Base-by-base conservation (phyloP, 345 rosid species). In the Gossypium ekmanianum region DNA sequence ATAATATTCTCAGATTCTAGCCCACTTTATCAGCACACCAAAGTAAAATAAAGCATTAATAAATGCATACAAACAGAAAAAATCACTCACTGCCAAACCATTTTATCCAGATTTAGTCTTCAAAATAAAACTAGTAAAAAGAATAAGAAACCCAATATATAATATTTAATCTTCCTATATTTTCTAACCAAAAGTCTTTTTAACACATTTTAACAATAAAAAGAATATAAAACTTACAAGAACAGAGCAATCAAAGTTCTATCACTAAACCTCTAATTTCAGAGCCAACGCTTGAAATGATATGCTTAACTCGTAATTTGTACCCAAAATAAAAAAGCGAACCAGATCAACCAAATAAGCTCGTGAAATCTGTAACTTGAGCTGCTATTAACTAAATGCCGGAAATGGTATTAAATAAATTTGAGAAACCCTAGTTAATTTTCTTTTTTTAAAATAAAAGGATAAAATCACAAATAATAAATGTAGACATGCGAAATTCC, bases 381-480 rank as follows among this genome's bases (percentile, higher is more conserved):
- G 63, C 48, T 43, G 26, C 82, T 76, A 81, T 81, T 79, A 75
- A 73, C 77, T n/a, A 80, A 74, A 77, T 10, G 55, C 72, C 45
- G 24, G n/a, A 18, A 41, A 72, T 43, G 43, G 20, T 18, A 26
- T 16, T 17, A 27, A 24, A 61, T 26, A 61, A 11, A 27, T 61
- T 26, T 26, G 39, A 41, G 63, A 61, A 61, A 61, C 41, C 68
- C 57, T 20, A 48, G 41, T 4, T 14, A 29, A 27, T 18, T 20
- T 50, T 50, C n/a, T 2, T 5, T 34, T 34, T 34, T 34, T 1
- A 1, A 34, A 34, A 34, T 47, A 47, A 47, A 80, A 69, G 13
- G 50, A 71, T 14, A 20, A 52, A 73, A 43, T 7, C 41, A 34
- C 41, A 34, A 5, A 34, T 34, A 34, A 34, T 34, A 34, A 34